These are phyloP conservation scores for Dactylellina leptospora DNA, from an alignment of 2,329 filamentous ascomycete genomes.

Conservation along the genomic window DNA sequence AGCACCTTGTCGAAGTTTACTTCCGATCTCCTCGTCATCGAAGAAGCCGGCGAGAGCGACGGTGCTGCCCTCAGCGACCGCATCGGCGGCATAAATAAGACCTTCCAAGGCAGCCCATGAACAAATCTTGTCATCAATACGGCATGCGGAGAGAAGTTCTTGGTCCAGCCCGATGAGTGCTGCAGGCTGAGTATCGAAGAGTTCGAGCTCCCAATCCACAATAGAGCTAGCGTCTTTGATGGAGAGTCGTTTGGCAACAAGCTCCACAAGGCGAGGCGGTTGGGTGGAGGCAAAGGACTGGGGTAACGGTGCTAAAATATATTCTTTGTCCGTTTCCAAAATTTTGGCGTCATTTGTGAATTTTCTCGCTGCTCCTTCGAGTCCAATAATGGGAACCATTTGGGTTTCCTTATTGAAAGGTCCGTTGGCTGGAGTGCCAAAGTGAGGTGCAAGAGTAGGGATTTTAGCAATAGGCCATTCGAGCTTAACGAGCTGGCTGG, in stretches of 20 bases:
- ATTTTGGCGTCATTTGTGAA: slow-evolving; percentile 56
- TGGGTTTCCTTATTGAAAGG: slow-evolving; percentile 88
- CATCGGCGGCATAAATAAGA: slow-evolving; percentile 73
- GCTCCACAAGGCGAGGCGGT: slow-evolving; percentile 81
- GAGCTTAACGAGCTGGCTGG: slow-evolving; percentile 83
- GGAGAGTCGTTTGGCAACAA: slow-evolving; percentile 80
- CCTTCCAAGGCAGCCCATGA: slow-evolving; percentile 89
- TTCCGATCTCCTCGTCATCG: slow-evolving; percentile 96
- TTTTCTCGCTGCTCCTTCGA: slow-evolving; percentile 66
- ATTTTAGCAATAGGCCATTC: slow-evolving; percentile 93
- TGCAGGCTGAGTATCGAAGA: slow-evolving; percentile 89
- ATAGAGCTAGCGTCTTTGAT: slow-evolving; percentile 77
- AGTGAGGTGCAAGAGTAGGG: slow-evolving; percentile 91
- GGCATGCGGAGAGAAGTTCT: slow-evolving; percentile 92
- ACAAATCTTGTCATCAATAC: slow-evolving; percentile 97
- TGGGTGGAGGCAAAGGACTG: slow-evolving; percentile 77
- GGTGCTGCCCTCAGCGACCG: slow-evolving; percentile 68
- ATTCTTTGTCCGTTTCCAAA: slow-evolving; percentile 34
- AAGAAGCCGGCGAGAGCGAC: slow-evolving; percentile 94
- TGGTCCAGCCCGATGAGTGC: slow-evolving; percentile 83
- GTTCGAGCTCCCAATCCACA: slow-evolving; percentile 95
- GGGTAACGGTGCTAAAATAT: slow-evolving; percentile 25
- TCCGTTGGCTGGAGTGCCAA: slow-evolving; percentile 74
- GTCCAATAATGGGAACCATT: slow-evolving; percentile 90
- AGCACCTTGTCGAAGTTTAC: slow-evolving; percentile 86